Evolutionary conservation across 2,329 filamentous ascomycete genomes (phyloP), one percentile per base, ranked within the genome.

Genomic region (Scedosporium dehoogii): DNA sequence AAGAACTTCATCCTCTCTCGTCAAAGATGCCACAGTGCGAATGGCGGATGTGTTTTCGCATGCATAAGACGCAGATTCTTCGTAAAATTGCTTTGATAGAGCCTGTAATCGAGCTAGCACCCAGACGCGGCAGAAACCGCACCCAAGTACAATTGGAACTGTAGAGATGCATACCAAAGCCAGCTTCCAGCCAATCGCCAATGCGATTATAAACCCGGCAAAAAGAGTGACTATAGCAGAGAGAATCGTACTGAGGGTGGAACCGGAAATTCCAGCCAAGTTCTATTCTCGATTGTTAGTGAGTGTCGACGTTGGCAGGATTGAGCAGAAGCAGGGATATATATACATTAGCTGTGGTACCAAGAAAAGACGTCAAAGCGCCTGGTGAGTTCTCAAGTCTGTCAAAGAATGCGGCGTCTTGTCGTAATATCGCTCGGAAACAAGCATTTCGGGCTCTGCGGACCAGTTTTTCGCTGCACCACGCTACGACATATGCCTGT

Each of bases 321-420:
- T 42, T 42, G 41, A 42, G 41, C 7, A 42, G 41, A 83, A 67
- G 1, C 73, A 73, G 9, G 81, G 62, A 63, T 80, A 84, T 59
- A 78, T 75, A 0, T 78, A 78, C 33, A 83, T 69, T 0, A 84
- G 70, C 62, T 83, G 80, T 75, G 0, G 72, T 68, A 1, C 74
- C 70, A 0, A 78, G 65, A 12, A 73, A 68, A 0, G 74, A 73
- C 0, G 74, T 74, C 2, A 78, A 70, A 0, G 75, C 70, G 0
- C 76, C 75, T 2, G 75, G 74, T 51, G 70, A 70, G 41, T 76
- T 73, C 4, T 70, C 68, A 0, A 72, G 69, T 10, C 70, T 64
- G 65, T 78, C 76, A 63, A 78, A 78, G 67, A 78, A 79, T n/a
- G 73, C 65, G 69, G 85, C 81, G 64, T 84, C 79, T 67, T 85